Percentiles rank a stretch among this genome's conserved stretches.
Evolutionary conservation across 1,284 basidiomycete species (phyloP).

Genomic region (Ustilago sp.): DNA sequence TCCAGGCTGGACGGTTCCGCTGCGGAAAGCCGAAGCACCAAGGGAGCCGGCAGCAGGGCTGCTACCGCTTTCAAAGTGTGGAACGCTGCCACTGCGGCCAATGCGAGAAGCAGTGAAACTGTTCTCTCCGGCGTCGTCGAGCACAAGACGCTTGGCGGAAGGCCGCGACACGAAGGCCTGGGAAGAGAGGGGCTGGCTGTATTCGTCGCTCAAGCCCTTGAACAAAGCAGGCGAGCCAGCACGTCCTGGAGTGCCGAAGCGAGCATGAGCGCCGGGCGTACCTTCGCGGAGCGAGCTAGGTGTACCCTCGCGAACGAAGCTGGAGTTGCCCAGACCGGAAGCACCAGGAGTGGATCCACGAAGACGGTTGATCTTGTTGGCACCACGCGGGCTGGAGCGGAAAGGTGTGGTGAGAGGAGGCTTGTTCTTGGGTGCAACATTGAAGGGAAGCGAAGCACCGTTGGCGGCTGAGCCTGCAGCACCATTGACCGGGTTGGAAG

Average conservation of each 20-base stretch:
- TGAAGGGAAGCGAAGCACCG: slow-evolving; percentile 64
- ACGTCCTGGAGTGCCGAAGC: slow-evolving; percentile 46
- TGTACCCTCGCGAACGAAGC: slow-evolving; percentile 52
- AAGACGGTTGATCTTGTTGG: slow-evolving; percentile 64
- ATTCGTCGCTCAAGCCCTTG: slow-evolving; percentile 75
- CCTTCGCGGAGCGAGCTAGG: slow-evolving; percentile 63
- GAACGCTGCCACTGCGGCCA: slow-evolving; percentile 49
- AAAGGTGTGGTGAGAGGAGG: slow-evolving; percentile 72
- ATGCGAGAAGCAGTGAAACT: slow-evolving; percentile 45
- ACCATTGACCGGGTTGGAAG: slow-evolving; percentile 49
- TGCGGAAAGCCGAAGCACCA: slow-evolving; percentile 43
- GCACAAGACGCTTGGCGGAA: slow-evolving; percentile 93
- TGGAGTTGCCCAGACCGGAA: slow-evolving; percentile 46
- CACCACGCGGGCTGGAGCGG: slow-evolving; percentile 66
- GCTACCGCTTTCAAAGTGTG: slow-evolving; percentile 39
- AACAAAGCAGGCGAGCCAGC: slow-evolving; percentile 66
- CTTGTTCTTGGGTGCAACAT: slow-evolving; percentile 70
- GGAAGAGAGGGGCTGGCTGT: slow-evolving; percentile 62
- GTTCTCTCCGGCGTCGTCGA: slow-evolving; percentile 73
- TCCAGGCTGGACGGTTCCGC: slow-evolving; percentile 45
- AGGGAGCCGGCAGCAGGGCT: slow-evolving; percentile 45
- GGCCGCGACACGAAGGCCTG: slow-evolving; percentile 78
- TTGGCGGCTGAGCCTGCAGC: slow-evolving; percentile 56
- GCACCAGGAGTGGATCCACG: slow-evolving; percentile 64
- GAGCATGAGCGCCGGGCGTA: slow-evolving; percentile 54